Evolutionary conservation across 495 filamentous ascomycete genomes (phyloP).

Genomic region (Mycothermus thermophilus): DNA sequence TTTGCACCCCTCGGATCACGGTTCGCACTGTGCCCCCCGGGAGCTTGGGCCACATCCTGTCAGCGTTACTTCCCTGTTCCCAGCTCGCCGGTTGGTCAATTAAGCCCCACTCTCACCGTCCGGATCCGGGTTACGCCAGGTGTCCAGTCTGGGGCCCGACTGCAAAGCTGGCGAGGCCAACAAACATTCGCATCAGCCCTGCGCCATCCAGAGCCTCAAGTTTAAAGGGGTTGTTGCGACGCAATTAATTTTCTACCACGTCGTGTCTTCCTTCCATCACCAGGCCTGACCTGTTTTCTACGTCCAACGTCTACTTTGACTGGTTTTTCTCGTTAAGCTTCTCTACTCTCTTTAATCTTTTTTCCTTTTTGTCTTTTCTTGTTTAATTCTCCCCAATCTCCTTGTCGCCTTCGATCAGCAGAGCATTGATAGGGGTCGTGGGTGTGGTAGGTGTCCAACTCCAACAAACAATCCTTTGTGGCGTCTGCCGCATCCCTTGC

Average conservation of each 20-base stretch:
- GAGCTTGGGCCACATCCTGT: constrained; percentile 15
- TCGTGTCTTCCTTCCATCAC: not conserved
- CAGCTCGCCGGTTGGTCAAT: no score
- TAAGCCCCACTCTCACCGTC: no score
- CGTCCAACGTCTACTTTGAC: no score
- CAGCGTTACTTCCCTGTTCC: not conserved
- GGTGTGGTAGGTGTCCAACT: no score
- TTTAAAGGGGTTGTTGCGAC: constrained; percentile 12
- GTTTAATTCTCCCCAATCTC: constrained; percentile 1
- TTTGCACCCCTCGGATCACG: no score
- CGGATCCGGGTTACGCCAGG: constrained; percentile 13
- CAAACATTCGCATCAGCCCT: constrained; percentile 12
- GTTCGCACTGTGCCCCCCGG: no score
- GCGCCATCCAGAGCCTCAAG: constrained; percentile 5
- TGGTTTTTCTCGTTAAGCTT: no score
- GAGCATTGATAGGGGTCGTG: constrained; percentile 5
- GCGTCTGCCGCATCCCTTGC: no score
- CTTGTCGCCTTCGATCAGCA: not conserved
- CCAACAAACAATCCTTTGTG: no score
- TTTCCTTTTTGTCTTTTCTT: constrained; percentile 5
- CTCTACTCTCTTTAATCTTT: constrained; percentile 13
- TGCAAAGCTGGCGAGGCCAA: no score
- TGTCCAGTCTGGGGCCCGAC: no score
- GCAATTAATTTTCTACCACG: constrained; percentile 6
- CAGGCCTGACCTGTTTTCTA: constrained; percentile 1